Base-by-base conservation (phyloP, 768 basidiomycete species). In the Trametes elegans region DNA sequence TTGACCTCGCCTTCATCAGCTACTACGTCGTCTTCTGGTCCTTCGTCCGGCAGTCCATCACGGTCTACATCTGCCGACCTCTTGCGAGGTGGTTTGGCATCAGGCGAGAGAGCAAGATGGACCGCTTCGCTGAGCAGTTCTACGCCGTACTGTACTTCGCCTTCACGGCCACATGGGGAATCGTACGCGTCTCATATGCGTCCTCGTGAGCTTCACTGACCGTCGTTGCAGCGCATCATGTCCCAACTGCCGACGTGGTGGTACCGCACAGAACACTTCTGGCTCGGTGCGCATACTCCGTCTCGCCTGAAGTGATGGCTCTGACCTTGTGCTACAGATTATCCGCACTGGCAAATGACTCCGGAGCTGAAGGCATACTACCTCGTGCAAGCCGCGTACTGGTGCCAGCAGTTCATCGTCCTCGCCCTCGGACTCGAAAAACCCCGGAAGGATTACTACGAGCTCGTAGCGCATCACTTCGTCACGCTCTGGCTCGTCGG, bases 401-500 rank as follows among this genome's bases (percentile, higher is more conserved):
- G 97, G 97, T 80, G 84, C 42, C 95, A 98, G 66, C 94, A 99
- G 68, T 78, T 95, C 57, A 71, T 98, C 18, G 85, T 99, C 16
- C 79, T 98, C 7, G 73, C 88, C 3, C 79, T 95, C 11, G 76
- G 85, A 41, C 79, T 99, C 13, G 97, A 99, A 73, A 98, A 97
- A 68, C 96, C 97, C 0, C 82, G 97, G 45, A 93, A 90, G 68
- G 97, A 99, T 68, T 93, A 87, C 68, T 63, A 68, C 18, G 96
- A 98, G 69, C 83, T 98, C 14, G 81, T 97, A 18, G 80, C 80
- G 0, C 97, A 99, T 68, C 97, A 99, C 68, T 63, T 94, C 38
- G 92, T 98, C 47, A 98, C 97, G 0, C 77, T 98, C 11, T 99
- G 94, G 93, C 78, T 98, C 23, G 81, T 98, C 32, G 87, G 93